phyloP scores from a whole-genome alignment of 371 early-diverging fungal genomes.

The Mucor ambiguus region DNA sequence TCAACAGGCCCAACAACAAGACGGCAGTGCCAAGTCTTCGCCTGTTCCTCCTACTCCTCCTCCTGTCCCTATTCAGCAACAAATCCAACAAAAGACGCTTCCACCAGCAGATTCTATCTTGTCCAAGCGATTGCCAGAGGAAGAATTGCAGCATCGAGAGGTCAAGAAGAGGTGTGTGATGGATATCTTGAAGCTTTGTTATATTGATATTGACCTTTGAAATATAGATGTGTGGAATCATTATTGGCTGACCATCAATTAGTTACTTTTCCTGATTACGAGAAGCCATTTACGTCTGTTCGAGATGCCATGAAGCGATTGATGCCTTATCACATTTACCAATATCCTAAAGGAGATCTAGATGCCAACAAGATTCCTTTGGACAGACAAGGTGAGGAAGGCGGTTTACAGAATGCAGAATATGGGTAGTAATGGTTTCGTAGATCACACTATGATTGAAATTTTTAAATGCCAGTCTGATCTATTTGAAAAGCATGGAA shows the following conservation, averaged over 20 bases:
- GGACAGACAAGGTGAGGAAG: conserved; percentile 38
- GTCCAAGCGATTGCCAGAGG: conserved; percentile 51
- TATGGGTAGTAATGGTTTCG: not conserved
- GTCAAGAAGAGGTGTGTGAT: conserved; percentile 40
- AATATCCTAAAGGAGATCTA: conserved; percentile 65
- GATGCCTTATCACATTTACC: conserved; percentile 75
- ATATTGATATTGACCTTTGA: not conserved
- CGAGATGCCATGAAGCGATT: conserved; percentile 67
- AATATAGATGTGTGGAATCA: conserved; percentile 36
- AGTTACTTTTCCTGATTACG: conserved; percentile 54
- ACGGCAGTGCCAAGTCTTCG: conserved; percentile 6
- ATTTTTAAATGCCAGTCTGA: conserved; percentile 47
- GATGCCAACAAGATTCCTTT: conserved; percentile 58
- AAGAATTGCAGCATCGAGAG: conserved; percentile 47
- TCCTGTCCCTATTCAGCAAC: not conserved
- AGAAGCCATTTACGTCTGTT: conserved; percentile 61
- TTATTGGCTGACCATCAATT: conserved; percentile 53
- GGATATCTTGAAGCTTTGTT: too few species aligned
- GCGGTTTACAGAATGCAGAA: too few species aligned
- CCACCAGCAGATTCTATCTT: conserved; percentile 34
- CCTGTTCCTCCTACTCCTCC: conserved; percentile 11
- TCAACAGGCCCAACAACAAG: conserved; percentile 9
- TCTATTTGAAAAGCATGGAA: conserved; percentile 37
- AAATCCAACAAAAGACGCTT: conserved; percentile 3
- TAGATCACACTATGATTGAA: conserved; percentile 43